phyloP scores from a whole-genome alignment of 768 basidiomycete species.

The Guyanaporus albipodus region DNA sequence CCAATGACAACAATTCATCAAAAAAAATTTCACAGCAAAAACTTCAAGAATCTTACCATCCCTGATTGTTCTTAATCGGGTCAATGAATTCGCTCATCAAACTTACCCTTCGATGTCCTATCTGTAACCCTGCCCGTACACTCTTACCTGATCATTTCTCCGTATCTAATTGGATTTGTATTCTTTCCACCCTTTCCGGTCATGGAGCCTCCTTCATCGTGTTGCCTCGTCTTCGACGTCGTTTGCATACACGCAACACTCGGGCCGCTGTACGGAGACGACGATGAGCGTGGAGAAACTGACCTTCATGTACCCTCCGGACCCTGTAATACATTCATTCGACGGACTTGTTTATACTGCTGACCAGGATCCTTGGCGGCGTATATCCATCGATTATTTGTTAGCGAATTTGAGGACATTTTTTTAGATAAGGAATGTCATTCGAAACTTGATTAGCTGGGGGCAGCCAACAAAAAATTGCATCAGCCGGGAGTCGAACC shows the following conservation, averaged over 20 bases:
- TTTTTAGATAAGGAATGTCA: too few relatives aligned
- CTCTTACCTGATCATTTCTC: slow-evolving; percentile 1
- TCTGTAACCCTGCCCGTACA: slow-evolving; percentile 5
- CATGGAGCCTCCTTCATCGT: neutral
- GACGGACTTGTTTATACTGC: slow-evolving; percentile 10
- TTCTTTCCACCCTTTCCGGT: slow-evolving; percentile 5
- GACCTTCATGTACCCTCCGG: slow-evolving; percentile 5
- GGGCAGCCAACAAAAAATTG: slow-evolving; percentile 28
- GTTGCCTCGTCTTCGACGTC: neutral
- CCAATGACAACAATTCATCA: too few relatives aligned
- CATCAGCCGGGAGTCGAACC: slow-evolving; percentile 58
- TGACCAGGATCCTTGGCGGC: slow-evolving; percentile 2
- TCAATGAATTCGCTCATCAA: neutral
- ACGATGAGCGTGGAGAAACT: slow-evolving; percentile 1
- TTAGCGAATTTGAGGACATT: neutral
- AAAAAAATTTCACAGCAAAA: slow-evolving; percentile 55
- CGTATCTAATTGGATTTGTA: slow-evolving; percentile 23
- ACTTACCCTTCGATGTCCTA: neutral
- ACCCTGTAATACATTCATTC: slow-evolving; percentile 11
- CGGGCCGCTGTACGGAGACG: neutral
- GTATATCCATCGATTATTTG: slow-evolving; percentile 2
- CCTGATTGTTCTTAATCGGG: slow-evolving; percentile 44
- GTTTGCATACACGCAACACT: neutral
- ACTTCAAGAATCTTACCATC: slow-evolving; percentile 67
- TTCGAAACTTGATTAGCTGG: too few relatives aligned